A percentile compares a stretch with the other conserved stretches of the same genome.
Conservation (phyloP, 768 basidiomycete species). For the Suillus discolor region DNA sequence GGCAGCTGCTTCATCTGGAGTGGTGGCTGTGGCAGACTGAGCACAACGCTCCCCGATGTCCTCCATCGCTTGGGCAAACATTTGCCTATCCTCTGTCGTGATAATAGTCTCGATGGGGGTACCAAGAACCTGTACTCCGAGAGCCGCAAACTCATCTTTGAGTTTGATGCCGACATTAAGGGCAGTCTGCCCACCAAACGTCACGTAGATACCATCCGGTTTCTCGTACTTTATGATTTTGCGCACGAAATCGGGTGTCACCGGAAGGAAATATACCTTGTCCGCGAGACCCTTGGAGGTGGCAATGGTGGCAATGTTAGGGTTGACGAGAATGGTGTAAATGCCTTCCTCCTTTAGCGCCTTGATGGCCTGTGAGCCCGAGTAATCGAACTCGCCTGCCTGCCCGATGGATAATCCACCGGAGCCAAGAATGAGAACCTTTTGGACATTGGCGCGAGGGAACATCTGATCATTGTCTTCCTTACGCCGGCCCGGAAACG, state of each 20-base stretch:
- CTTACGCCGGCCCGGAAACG: constrained; percentile 78
- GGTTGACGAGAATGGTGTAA: constrained; percentile 98
- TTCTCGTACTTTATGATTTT: constrained; percentile 99
- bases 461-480: constrained; percentile 78
- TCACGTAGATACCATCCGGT: constrained; percentile 98
- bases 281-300: constrained; percentile 97
- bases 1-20: constrained; percentile 75
- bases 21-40: constrained; percentile 86
- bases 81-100: constrained; percentile 93
- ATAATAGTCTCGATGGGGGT: constrained; percentile 98
- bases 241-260: constrained; percentile 96
- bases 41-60: constrained; percentile 96
- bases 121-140: constrained; percentile 93
- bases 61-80: constrained; percentile 93
- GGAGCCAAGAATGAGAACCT: constrained; percentile 96
- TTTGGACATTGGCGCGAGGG: constrained; percentile 78
- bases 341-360: constrained; percentile 99
- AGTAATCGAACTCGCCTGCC: constrained; percentile 99
- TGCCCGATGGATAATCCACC: constrained; percentile 98
- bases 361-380: constrained; percentile 98
- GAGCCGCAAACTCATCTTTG: constrained; percentile 90
- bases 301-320: constrained; percentile 98
- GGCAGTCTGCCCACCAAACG: constrained; percentile 98
- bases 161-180: constrained; percentile 96
- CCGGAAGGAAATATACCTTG: constrained; percentile 99